A percentile compares a stretch with the other conserved stretches of the same genome.
These are phyloP conservation scores for Aureobasidium vineae DNA, from an alignment of 2,329 filamentous ascomycete species.

Conservation along the genomic window DNA sequence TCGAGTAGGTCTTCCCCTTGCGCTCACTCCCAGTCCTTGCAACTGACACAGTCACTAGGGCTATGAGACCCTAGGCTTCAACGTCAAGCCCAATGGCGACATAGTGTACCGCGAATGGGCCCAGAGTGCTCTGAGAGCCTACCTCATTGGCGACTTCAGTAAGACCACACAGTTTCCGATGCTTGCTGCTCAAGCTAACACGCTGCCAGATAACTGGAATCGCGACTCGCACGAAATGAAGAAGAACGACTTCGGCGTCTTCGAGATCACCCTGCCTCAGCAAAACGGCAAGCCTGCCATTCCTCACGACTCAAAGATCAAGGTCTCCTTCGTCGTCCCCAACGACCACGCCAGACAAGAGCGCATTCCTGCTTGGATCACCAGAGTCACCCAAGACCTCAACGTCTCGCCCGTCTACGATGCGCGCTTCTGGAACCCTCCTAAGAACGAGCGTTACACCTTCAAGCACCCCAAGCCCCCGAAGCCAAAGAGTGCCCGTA, in stretches of 20 bases:
- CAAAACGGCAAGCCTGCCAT: constrained; percentile 74
- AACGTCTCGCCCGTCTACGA: constrained; percentile 89
- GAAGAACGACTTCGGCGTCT: constrained; percentile 80
- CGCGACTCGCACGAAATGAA: constrained; percentile 80
- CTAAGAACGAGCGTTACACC: constrained; percentile 68
- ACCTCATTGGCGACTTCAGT: constrained; percentile 88
- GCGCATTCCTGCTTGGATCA: constrained; percentile 94
- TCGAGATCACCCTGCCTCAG: constrained; percentile 74
- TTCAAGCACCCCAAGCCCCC: constrained; percentile 81
- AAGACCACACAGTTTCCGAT: constrained; percentile 46
- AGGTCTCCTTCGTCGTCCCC: constrained; percentile 74
- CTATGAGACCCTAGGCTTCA: constrained; percentile 81
- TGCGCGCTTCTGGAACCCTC: constrained; percentile 95
- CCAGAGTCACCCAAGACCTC: constrained; percentile 91
- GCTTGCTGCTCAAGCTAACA: constrained; percentile 15
- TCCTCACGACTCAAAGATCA: constrained; percentile 91
- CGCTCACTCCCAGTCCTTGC: neutral
- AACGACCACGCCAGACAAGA: constrained; percentile 74
- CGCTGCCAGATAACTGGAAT: constrained; percentile 73
- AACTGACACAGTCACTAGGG: constrained; percentile 55
- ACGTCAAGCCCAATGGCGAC: constrained; percentile 75
- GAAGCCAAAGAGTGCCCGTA: constrained; percentile 81
- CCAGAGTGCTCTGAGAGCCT: constrained; percentile 80
- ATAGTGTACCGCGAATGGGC: constrained; percentile 96
- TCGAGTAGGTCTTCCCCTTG: constrained; percentile 53